Conservation (phyloP, 257 asterid genomes). For the Plantago elongata region DNA sequence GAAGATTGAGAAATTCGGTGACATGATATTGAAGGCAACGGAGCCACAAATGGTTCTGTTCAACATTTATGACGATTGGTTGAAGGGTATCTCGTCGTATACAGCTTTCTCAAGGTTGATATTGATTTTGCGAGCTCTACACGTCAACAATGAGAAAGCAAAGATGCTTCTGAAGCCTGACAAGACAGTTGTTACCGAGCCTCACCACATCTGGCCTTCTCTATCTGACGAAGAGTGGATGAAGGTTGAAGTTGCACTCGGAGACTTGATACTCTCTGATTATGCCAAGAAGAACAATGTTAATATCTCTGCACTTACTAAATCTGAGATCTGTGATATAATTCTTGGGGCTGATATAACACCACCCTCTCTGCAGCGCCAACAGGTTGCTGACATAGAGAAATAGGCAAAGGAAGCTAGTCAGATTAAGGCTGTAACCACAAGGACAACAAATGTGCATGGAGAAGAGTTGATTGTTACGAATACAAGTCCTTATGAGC, state of each 20-base stretch:
- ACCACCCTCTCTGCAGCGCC: conserved; percentile 98
- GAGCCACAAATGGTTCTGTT: conserved; percentile 97
- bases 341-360: conserved; percentile 99
- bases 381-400: conserved; percentile 94
- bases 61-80: conserved; percentile 97
- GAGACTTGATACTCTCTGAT: conserved; percentile 92
- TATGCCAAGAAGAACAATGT: conserved; percentile 98
- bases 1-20: conserved; percentile 97
- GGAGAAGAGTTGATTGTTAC: conserved; percentile 93
- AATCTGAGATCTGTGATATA: conserved; percentile 95
- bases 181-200: conserved; percentile 84
- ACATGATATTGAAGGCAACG: conserved; percentile 86
- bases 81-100: conserved; percentile 89
- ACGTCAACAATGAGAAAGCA: conserved; percentile 92
- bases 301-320: conserved; percentile 88
- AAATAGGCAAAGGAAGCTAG: conserved; percentile 95
- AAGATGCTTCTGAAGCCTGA: conserved; percentile 99
- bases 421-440: conserved; percentile 95
- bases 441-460: conserved; percentile 87
- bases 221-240: conserved; percentile 92
- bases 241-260: conserved; percentile 98
- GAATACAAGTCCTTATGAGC: conserved; percentile 95
- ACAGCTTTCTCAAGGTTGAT: conserved; percentile 97
- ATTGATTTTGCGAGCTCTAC: conserved; percentile 87
- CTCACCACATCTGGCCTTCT: conserved; percentile 99